A percentile compares a stretch with the other conserved stretches of the same genome.
phyloP scores from a whole-genome alignment of 179 eudicot species.

The Camellia oleifera region DNA sequence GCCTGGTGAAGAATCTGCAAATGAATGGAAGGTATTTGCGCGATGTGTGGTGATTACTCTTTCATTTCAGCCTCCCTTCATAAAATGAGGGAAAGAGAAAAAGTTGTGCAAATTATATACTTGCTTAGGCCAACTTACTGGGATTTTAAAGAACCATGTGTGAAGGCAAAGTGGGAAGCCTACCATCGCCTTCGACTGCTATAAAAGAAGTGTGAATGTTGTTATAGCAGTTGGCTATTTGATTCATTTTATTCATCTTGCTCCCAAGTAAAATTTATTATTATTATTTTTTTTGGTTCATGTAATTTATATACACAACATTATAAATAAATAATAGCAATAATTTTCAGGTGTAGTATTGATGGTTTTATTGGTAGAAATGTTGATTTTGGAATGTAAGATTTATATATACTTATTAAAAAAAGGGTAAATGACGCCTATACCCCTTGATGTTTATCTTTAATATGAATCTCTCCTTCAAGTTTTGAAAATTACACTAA shows the following conservation, averaged over 20 bases:
- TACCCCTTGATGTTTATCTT: no score
- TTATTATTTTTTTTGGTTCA: conserved; percentile 4
- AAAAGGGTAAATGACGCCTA: no score
- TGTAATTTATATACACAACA: conserved; percentile 8
- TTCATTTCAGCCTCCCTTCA: neutral
- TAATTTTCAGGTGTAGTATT: neutral
- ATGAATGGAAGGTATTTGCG: conserved; percentile 82
- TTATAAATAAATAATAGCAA: neutral
- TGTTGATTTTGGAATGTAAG: neutral
- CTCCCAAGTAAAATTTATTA: no score
- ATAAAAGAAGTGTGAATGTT: neutral
- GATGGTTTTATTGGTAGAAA: no score
- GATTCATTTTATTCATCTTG: conserved; percentile 6
- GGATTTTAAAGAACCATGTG: neutral
- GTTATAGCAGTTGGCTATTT: neutral
- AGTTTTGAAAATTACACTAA: no score
- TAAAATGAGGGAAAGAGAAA: neutral
- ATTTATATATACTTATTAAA: no score
- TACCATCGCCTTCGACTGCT: neutral
- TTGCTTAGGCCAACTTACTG: conserved; percentile 3
- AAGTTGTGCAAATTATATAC: conserved; percentile 5
- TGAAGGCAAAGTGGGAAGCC: conserved; percentile 16
- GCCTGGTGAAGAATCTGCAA: conserved; percentile 84
- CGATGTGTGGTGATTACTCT: conserved; percentile 67
- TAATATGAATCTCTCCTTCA: no score